Conservation (phyloP, 306 rosid genomes). For the Chamaecrista fasciculata region DNA sequence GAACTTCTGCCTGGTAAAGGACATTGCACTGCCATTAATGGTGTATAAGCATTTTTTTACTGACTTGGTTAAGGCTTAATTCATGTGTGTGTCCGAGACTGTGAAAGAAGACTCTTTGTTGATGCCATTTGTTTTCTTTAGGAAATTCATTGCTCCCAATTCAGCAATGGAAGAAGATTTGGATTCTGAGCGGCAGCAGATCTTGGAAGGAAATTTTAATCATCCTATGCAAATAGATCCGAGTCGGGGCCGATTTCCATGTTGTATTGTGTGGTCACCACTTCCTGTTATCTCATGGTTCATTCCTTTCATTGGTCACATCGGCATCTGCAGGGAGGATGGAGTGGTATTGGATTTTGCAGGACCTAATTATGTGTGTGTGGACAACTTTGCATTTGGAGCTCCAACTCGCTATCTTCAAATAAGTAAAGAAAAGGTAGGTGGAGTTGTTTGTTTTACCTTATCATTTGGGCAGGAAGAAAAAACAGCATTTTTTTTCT, state of each 20-base stretch:
- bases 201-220: conserved; percentile 45
- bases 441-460: background rate
- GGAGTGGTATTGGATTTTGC: conserved; percentile 97
- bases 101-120: conserved; percentile 14
- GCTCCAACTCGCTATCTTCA: conserved; percentile 75
- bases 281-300: conserved; percentile 94
- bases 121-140: conserved; percentile 9
- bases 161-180: conserved; percentile 58
- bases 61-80: background rate
- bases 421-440: conserved; percentile 70
- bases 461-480: background rate
- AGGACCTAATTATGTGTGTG: conserved; percentile 88
- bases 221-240: conserved; percentile 71
- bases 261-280: conserved; percentile 96
- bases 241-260: conserved; percentile 71
- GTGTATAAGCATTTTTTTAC: background rate
- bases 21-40: background rate
- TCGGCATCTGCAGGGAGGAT: conserved; percentile 95
- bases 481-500: background rate
- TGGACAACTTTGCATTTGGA: conserved; percentile 86
- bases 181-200: conserved; percentile 48
- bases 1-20: background rate
- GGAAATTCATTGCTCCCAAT: conserved; percentile 25
- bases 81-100: background rate
- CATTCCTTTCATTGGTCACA: conserved; percentile 89